A percentile compares a stretch with the other conserved stretches of the same genome.
Evolutionary conservation across 2,329 filamentous ascomycete genomes (phyloP).

Genomic region (Endocalyx cinctus): DNA sequence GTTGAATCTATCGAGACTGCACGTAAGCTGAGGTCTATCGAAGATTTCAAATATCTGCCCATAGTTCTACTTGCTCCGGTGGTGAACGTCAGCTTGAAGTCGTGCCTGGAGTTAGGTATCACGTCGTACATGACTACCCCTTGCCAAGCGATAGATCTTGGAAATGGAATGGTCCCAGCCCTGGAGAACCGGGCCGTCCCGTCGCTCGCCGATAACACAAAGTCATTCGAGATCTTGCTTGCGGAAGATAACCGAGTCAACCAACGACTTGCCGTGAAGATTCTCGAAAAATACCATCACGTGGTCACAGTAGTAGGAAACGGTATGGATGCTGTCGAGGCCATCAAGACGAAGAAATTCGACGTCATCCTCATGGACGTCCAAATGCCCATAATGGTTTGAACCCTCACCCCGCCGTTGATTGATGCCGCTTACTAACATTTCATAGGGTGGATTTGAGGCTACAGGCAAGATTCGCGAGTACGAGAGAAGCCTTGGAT

Average conservation of each 20-base stretch:
- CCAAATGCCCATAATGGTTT: conserved; percentile 98
- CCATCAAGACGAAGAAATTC: conserved; percentile 87
- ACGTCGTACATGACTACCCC: conserved; percentile 99
- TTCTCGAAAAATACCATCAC: conserved; percentile 94
- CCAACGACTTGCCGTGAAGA: conserved; percentile 92
- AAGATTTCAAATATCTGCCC: conserved; percentile 96
- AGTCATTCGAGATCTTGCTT: conserved; percentile 90
- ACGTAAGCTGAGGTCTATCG: conserved; percentile 75
- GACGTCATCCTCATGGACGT: conserved; percentile 99
- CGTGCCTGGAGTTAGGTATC: conserved; percentile 88
- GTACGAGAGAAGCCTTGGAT: conserved; percentile 77
- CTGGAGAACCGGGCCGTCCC: conserved; percentile 90
- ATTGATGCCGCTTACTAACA: conserved; percentile 7
- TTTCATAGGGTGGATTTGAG: conserved; percentile 78
- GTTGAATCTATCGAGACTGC: conserved; percentile 92
- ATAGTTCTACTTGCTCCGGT: conserved; percentile 87
- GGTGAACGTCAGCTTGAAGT: conserved; percentile 89
- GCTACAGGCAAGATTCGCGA: conserved; percentile 95
- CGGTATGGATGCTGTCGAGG: conserved; percentile 85
- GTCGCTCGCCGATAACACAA: conserved; percentile 86
- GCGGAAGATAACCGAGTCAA: conserved; percentile 98
- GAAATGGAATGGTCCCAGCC: conserved; percentile 93
- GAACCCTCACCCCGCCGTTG: conserved; percentile 21
- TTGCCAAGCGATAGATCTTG: conserved; percentile 87
- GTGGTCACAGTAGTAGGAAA: conserved; percentile 91